A percentile compares a stretch with the other conserved stretches of the same genome.
These are phyloP conservation scores for Cladophialophora chaetospira DNA, from an alignment of 2,329 filamentous ascomycete species.

Conservation along the genomic window DNA sequence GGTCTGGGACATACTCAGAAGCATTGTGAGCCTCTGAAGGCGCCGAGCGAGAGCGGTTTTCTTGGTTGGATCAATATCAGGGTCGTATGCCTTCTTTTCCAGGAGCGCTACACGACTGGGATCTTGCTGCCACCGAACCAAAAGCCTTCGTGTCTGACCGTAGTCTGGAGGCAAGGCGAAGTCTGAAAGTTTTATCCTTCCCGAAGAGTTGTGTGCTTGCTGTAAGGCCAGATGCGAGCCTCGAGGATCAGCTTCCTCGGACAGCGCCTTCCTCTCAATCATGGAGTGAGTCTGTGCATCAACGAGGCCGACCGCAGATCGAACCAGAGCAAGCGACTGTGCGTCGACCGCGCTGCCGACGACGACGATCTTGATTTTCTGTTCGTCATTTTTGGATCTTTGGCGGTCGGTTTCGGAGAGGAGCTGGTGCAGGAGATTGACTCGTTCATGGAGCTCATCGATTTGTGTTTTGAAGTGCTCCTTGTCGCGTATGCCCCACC, in stretches of 20 bases:
- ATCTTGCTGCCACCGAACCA: neutral
- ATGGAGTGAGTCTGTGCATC: neutral
- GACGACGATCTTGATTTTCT: neutral
- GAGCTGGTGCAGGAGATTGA: neutral
- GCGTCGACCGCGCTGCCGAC: neutral
- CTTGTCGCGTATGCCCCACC: conserved; percentile 10
- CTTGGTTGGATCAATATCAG: neutral
- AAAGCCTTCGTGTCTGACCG: neutral
- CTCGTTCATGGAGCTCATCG: neutral
- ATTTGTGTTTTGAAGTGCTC: conserved; percentile 3
- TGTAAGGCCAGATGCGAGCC: neutral
- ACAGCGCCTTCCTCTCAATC: neutral
- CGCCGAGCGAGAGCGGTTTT: neutral
- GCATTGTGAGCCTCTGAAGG: neutral
- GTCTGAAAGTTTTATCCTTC: neutral
- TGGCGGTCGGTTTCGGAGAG: neutral
- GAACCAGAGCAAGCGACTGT: neutral
- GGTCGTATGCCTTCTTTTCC: neutral
- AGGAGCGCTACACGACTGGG: neutral
- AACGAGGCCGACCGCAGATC: neutral
- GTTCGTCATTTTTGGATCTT: conserved; percentile 1
- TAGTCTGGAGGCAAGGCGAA: neutral
- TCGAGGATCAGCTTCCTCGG: neutral
- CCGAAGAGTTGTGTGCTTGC: neutral
- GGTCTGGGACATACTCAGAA: neutral